Base-by-base conservation (phyloP, 2,329 filamentous ascomycete species). In the Aspergillus spinulosporus region DNA sequence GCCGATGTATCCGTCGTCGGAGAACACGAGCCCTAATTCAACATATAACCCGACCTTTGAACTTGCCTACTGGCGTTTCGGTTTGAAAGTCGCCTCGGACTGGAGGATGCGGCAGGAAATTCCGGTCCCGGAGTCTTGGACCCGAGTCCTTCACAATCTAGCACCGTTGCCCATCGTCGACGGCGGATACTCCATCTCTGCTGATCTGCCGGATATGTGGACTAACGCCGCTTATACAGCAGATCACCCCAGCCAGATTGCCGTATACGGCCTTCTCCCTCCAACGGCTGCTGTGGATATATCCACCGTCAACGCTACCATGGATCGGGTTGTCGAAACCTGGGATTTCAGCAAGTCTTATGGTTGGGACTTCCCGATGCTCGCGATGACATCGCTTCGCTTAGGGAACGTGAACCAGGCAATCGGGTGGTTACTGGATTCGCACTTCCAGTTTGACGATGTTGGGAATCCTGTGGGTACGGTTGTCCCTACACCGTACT, bases 11-110 rank as follows among this genome's bases (percentile, higher is more conserved):
- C 78, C 78, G 0, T 78, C 80, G 4, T 78, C 79, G 1, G 84
- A 86, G 63, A 86, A 85, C 60, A 85, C 84, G 0, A 76, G 77
- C 8, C 82, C 83, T 0, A 84, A 85, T 57, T 68, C 64, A 1
- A 85, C 83, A 0, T 65, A 80, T 2, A 86, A 86, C 61, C 81
- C 84, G 14, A 78, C 82, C 0, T 86, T 86, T 54, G 84, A 86
- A 69, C 70, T 77, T 3, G 80, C 83, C 5, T 86, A 86, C 67
- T 86, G 83, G 83, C 76, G 80, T 12, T 86, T 86, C 57, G 84
- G 84, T 1, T 74, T 86, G 12, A 76, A 81, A 26, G 67, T 84
- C 1, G 84, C 83, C 3, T 71, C 74, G 2, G 62, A 68, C 7
- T 86, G 84, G 83, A 82, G 81, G 63, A 56, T 69, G 46, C 73